Conservation (phyloP, 2,329 filamentous ascomycete species). For the Xylaria hypoxylon region DNA sequence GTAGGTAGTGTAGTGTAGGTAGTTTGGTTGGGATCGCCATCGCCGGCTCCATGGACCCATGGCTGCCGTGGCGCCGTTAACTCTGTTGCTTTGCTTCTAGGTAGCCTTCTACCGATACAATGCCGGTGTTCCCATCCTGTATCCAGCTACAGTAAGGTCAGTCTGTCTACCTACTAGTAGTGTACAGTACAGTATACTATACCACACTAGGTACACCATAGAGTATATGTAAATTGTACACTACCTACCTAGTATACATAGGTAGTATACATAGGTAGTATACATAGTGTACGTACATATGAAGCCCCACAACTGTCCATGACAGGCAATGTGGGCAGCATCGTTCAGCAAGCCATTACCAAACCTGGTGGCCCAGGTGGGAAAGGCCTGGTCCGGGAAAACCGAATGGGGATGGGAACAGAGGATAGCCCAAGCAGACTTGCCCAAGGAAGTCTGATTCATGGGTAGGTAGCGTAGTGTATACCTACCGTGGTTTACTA, state of each 20-base stretch:
- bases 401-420: constrained; percentile 30
- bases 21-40: constrained; percentile 35
- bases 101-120: constrained; percentile 15
- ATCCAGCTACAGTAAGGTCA: no score
- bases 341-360: constrained; percentile 18
- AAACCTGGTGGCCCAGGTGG: constrained; percentile 18
- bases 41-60: constrained; percentile 31
- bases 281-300: neutral
- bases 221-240: no score
- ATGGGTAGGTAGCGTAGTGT: constrained; percentile 34
- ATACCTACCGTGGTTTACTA: constrained; percentile 5
- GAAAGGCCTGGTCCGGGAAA: constrained; percentile 25
- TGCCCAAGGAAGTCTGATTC: constrained; percentile 22
- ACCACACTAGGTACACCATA: neutral
- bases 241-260: neutral
- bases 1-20: constrained; percentile 10
- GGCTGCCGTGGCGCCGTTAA: constrained; percentile 38
- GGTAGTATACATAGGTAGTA: no score
- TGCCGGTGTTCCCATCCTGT: constrained; percentile 19
- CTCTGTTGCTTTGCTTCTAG: constrained; percentile 26
- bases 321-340: constrained; percentile 9
- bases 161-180: no score
- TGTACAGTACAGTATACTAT: constrained; percentile 6
- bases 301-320: constrained; percentile 7
- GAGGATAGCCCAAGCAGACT: constrained; percentile 24